Percentiles rank a stretch among this genome's conserved stretches.
Evolutionary conservation across 2,329 filamentous ascomycete genomes (phyloP).

Genomic region (Aspergillus quadricinctus): DNA sequence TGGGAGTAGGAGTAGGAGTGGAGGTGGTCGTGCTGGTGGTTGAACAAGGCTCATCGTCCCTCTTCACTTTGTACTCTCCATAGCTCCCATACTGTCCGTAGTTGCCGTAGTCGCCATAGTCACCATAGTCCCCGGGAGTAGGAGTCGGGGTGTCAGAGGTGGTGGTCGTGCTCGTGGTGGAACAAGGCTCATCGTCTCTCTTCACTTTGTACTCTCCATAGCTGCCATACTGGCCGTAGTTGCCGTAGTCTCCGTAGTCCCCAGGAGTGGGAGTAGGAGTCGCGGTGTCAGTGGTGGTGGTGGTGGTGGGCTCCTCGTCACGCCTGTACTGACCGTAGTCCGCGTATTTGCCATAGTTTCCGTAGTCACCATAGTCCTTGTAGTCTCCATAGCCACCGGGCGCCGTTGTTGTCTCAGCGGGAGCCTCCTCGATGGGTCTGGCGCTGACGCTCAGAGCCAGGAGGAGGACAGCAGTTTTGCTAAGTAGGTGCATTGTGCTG

Average conservation of each 20-base stretch:
- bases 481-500: neutral
- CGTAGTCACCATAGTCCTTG: neutral
- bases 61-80: slow-evolving; percentile 1
- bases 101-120: slow-evolving; percentile 6
- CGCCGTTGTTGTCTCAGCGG: neutral
- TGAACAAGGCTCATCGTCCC: neutral
- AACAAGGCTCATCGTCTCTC: slow-evolving; percentile 1
- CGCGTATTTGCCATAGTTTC: slow-evolving; percentile 7
- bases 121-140: neutral
- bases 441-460: neutral
- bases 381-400: neutral
- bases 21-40: neutral
- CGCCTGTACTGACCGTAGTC: slow-evolving; percentile 9
- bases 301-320: neutral
- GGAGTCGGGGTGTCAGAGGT: neutral
- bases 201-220: slow-evolving; percentile 3
- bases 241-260: slow-evolving; percentile 6
- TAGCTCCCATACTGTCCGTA: slow-evolving; percentile 16
- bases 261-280: neutral
- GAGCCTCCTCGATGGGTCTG: neutral
- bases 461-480: neutral
- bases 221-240: slow-evolving; percentile 15
- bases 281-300: neutral
- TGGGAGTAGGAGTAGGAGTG: neutral
- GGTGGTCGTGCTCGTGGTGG: neutral